Conservation (phyloP, 2,329 filamentous ascomycete genomes). For the Pseudogymnoascus sp. region DNA sequence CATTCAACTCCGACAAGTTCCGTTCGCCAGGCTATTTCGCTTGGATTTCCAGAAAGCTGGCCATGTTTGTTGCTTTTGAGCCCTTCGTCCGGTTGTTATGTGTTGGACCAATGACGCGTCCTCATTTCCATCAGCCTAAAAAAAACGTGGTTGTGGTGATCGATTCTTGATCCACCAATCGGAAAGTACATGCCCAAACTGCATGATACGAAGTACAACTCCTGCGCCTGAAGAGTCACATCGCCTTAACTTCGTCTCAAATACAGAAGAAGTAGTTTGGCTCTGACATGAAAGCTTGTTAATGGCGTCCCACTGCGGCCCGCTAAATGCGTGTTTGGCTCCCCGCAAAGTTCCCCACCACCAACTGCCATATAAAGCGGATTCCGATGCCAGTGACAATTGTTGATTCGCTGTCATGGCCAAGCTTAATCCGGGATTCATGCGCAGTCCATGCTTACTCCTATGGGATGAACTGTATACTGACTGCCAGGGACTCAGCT, state of each 20-base stretch:
- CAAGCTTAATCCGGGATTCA: not conserved
- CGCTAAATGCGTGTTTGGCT: not conserved
- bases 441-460: not conserved
- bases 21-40: not conserved
- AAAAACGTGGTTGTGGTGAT: not conserved
- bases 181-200: not conserved
- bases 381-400: not conserved
- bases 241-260: not conserved
- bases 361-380: slow-evolving; percentile 2
- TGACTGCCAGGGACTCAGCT: not conserved
- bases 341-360: not conserved
- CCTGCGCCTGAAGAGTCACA: not conserved
- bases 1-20: not conserved
- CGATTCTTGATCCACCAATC: slow-evolving; percentile 1
- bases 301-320: not conserved
- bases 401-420: not conserved
- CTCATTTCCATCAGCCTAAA: not conserved
- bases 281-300: not conserved
- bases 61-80: not conserved
- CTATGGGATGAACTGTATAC: not conserved
- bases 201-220: not conserved
- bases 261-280: not conserved
- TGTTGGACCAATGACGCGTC: not conserved
- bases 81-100: not conserved
- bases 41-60: not conserved